Percentiles rank a stretch among this genome's conserved stretches.
Evolutionary conservation across 1,284 basidiomycete genomes (phyloP).

Genomic region (Sporisorium sorghi): DNA sequence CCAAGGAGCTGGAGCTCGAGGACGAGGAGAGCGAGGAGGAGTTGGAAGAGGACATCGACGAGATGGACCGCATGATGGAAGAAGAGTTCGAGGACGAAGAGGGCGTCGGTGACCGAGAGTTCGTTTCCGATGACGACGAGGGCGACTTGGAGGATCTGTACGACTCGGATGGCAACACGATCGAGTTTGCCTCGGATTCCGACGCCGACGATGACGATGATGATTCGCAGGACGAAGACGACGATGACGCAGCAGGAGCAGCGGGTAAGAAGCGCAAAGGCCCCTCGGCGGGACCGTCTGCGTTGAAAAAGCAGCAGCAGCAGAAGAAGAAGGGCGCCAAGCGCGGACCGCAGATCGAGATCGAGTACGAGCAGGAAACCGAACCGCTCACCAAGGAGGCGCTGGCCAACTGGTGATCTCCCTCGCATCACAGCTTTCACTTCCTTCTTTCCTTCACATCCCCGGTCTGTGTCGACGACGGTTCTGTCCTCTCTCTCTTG

Average conservation of each 20-base stretch:
- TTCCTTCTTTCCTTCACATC: not conserved
- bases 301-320: not conserved
- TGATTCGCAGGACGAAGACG: conserved; percentile 24
- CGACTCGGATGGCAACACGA: conserved; percentile 24
- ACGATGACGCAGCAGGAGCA: not conserved
- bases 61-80: conserved; percentile 59
- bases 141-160: conserved; percentile 51
- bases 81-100: conserved; percentile 63
- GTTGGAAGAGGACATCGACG: conserved; percentile 63
- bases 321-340: conserved; percentile 11
- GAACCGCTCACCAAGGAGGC: conserved; percentile 74
- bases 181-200: conserved; percentile 12
- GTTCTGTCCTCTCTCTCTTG: not conserved
- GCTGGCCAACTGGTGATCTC: conserved; percentile 61
- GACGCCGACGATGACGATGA: conserved; percentile 37
- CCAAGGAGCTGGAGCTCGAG: conserved; percentile 54
- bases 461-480: too few species aligned
- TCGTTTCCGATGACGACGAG: conserved; percentile 64
- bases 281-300: not conserved
- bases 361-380: conserved; percentile 93
- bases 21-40: conserved; percentile 66
- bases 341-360: conserved; percentile 76
- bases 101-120: conserved; percentile 60
- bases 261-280: conserved; percentile 18
- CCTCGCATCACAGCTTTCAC: too few species aligned